These are phyloP conservation scores for Exophiala aquamarina DNA, from an alignment of 2,329 filamentous ascomycete genomes.

Conservation along the genomic window DNA sequence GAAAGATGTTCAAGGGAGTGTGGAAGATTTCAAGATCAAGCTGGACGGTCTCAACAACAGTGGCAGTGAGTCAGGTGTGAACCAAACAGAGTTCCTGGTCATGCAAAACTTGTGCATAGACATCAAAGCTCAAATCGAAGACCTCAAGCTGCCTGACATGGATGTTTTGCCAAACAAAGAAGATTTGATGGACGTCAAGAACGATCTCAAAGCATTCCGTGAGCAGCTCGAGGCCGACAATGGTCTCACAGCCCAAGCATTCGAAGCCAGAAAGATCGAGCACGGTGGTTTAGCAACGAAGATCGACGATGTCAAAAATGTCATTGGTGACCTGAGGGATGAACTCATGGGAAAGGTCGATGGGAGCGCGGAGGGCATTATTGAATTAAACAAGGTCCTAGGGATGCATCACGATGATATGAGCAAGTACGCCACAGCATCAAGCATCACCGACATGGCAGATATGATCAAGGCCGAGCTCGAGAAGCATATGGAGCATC, in stretches of 20 bases:
- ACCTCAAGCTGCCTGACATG: conserved; percentile 69
- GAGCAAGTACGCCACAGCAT: conserved; percentile 46
- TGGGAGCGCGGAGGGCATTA: conserved; percentile 65
- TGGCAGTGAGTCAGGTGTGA: conserved; percentile 59
- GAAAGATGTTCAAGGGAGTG: conserved; percentile 69
- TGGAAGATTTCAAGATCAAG: conserved; percentile 68
- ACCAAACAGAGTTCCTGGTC: conserved; percentile 78
- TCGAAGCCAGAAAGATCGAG: conserved; percentile 82
- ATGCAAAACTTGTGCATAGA: conserved; percentile 81
- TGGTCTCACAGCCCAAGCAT: conserved; percentile 72
- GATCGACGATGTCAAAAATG: conserved; percentile 73
- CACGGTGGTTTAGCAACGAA: conserved; percentile 75
- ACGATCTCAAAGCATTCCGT: conserved; percentile 71
- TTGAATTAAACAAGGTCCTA: conserved; percentile 56
- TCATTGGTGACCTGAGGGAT: conserved; percentile 76
- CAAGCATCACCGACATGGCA: conserved; percentile 70
- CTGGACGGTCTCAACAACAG: conserved; percentile 31
- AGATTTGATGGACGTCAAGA: conserved; percentile 69
- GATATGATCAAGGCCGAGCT: conserved; percentile 82
- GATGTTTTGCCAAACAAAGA: conserved; percentile 72
- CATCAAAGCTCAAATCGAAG: conserved; percentile 75
- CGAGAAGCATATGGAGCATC: conserved; percentile 77
- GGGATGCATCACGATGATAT: conserved; percentile 67
- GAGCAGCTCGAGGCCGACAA: conserved; percentile 67
- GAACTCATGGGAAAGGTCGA: conserved; percentile 75